phyloP scores from a whole-genome alignment of 352 stramenopile genomes.

The Thalassiosira ordinaria region DNA sequence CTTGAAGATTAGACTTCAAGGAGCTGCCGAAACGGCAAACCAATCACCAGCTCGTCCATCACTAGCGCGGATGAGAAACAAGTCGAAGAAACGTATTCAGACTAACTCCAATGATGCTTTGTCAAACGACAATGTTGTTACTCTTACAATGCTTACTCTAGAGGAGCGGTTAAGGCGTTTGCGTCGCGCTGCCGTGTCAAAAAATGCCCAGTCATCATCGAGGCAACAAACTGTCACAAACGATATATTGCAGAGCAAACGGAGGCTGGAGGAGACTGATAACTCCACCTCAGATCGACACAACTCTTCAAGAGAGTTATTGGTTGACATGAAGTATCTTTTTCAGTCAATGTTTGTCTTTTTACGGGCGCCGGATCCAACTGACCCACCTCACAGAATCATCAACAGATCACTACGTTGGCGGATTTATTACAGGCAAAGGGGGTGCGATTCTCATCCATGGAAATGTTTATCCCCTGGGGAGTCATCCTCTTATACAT shows the following conservation, averaged over 20 bases:
- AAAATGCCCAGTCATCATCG: slow-evolving; percentile 14
- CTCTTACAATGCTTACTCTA: slow-evolving; percentile 81
- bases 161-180: slow-evolving; percentile 82
- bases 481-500: slow-evolving; percentile 76
- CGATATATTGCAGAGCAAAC: slow-evolving; percentile 24
- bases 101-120: slow-evolving; percentile 3
- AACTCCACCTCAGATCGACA: slow-evolving; percentile 13
- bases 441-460: slow-evolving; percentile 72
- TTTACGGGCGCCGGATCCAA: slow-evolving; percentile 51
- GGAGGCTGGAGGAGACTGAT: slow-evolving; percentile 37
- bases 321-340: slow-evolving; percentile 79
- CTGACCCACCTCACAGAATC: slow-evolving; percentile 71
- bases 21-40: slow-evolving; percentile 24
- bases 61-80: slow-evolving; percentile 34
- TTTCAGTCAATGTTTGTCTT: slow-evolving; percentile 83
- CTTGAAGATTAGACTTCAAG: slow-evolving; percentile 48
- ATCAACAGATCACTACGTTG: slow-evolving; percentile 80
- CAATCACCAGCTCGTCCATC: slow-evolving; percentile 32
- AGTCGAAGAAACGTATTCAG: slow-evolving; percentile 38
- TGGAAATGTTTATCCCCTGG: slow-evolving; percentile 83
- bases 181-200: slow-evolving; percentile 48
- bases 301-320: slow-evolving; percentile 38
- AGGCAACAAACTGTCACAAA: background rate
- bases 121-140: slow-evolving; percentile 48
- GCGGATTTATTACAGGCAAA: slow-evolving; percentile 81